Base-by-base conservation (phyloP, 176 grass and related monocot species). In the Bonia amplexicaulis region DNA sequence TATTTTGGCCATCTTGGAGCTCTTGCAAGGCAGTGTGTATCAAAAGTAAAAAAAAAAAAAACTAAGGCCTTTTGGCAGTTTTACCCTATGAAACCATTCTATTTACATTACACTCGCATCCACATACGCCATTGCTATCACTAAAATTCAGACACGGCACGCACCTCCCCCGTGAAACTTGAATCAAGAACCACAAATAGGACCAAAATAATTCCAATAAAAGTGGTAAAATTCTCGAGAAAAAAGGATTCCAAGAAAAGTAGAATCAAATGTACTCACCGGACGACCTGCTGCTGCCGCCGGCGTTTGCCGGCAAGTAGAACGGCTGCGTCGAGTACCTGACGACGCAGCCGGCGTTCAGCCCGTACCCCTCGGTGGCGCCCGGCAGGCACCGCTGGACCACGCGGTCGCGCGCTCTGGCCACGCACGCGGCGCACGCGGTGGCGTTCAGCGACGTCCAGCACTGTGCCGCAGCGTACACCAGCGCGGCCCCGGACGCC, bases 271-370 rank as follows among this genome's bases (percentile, higher is more conserved):
- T 73, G 66, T 9, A 87, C 52, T 88, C 76, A 89, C 89, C 20
- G 39, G 94, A 90, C 33, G 92, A 85, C 3, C 85, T 41, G 46
- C 48, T 82, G 23, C 54, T 52, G 57, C 19, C 23, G 33, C 0
- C 49, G 1, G 49, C 29, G 55, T 52, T 69, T 0, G 65, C 64
- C n/a, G 88, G 9, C 83, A 94, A 31, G 84, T 97, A 97, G 86
- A 97, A 97, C 17, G 89, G 90, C 57, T 48, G 76, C 66, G 87
- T 92, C 2, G 94, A 97, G 89, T 97, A 97, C 88, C 94, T 90
- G 74, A 94, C 85, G 76, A 92, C 76, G 84, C 94, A 97, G 6
- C 94, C 94, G 8, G 94, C 90, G 76, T 94, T 97, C 49, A 97
- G 75, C 41, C 91, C 87, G 71, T 90, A 74, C 59, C 90, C 89